Percentiles rank a stretch among this genome's conserved stretches.
phyloP scores from a whole-genome alignment of 2,329 filamentous ascomycete species.

The Didymella segeticola region DNA sequence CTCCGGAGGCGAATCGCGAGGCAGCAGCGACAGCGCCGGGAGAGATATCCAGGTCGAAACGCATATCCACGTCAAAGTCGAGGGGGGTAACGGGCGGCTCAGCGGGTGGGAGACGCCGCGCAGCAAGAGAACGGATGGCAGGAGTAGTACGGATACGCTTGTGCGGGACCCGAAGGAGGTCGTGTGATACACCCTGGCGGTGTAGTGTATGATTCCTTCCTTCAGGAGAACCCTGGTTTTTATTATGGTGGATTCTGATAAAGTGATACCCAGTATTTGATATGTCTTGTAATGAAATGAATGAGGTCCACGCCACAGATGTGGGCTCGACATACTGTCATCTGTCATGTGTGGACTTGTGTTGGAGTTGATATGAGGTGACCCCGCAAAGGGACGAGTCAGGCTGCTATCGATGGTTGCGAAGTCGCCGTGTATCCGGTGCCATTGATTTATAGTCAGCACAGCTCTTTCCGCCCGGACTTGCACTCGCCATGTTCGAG shows the following conservation, averaged over 20 bases:
- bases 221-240: too few species aligned
- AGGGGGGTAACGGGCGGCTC: slow-evolving; percentile 13
- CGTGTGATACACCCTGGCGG: not conserved
- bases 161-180: slow-evolving; percentile 14
- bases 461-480: too few species aligned
- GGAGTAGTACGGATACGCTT: slow-evolving; percentile 22
- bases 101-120: slow-evolving; percentile 21
- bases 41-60: slow-evolving; percentile 37
- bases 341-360: too few species aligned
- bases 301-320: too few species aligned
- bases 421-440: too few species aligned
- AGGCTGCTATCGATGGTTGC: too few species aligned
- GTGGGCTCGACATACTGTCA: too few species aligned
- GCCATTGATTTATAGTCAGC: too few species aligned
- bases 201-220: not conserved
- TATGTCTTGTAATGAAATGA: not conserved
- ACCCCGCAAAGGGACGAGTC: too few species aligned
- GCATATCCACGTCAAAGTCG: slow-evolving; percentile 31
- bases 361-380: too few species aligned
- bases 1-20: slow-evolving; percentile 7
- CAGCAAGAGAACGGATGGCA: not conserved
- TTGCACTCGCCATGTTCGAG: not conserved
- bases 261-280: slow-evolving; percentile 11
- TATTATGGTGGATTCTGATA: not conserved
- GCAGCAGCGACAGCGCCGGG: slow-evolving; percentile 6